Percentiles rank a stretch among this genome's conserved stretches.
Evolutionary conservation across 345 rosid genomes (phyloP).

Genomic region (Gossypium raimondii): DNA sequence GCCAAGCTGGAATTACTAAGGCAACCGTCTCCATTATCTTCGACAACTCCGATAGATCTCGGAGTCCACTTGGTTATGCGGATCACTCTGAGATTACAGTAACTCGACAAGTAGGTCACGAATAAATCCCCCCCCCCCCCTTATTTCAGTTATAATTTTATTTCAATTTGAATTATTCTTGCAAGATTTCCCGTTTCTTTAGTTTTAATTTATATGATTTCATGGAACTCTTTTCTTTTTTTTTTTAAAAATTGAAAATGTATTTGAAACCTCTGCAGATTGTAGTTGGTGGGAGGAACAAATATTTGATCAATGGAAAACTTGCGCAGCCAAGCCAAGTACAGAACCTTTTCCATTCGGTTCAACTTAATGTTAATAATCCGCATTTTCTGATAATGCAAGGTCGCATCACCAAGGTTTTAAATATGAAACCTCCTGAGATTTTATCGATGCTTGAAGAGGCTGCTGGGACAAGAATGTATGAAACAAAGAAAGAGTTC

Average conservation of each 20-base stretch:
- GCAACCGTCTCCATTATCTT: constrained; percentile 89
- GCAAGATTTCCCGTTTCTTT: background rate
- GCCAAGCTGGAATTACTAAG: constrained; percentile 97
- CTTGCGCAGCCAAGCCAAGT: constrained; percentile 81
- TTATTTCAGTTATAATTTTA: background rate
- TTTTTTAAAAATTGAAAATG: background rate
- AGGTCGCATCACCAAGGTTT: constrained; percentile 95
- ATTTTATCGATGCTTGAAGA: constrained; percentile 97
- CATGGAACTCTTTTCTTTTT: background rate
- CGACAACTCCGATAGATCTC: constrained; percentile 69
- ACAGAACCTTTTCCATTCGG: constrained; percentile 95
- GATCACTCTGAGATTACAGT: constrained; percentile 83
- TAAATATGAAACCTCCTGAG: constrained; percentile 98
- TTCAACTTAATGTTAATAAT: constrained; percentile 93
- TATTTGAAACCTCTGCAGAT: constrained; percentile 45
- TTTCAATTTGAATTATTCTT: constrained; percentile 1
- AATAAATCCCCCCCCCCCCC: background rate
- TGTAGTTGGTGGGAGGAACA: constrained; percentile 86
- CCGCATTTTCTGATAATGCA: constrained; percentile 99
- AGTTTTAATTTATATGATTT: background rate
- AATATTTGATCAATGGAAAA: constrained; percentile 71
- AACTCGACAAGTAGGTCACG: constrained; percentile 68
- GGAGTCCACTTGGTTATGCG: constrained; percentile 91
- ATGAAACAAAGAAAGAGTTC: constrained; percentile 88
- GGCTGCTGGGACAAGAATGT: constrained; percentile 99